These are phyloP conservation scores for Oryza meridionalis DNA, from an alignment of 176 grass and related monocot genomes.

Conservation along the genomic window DNA sequence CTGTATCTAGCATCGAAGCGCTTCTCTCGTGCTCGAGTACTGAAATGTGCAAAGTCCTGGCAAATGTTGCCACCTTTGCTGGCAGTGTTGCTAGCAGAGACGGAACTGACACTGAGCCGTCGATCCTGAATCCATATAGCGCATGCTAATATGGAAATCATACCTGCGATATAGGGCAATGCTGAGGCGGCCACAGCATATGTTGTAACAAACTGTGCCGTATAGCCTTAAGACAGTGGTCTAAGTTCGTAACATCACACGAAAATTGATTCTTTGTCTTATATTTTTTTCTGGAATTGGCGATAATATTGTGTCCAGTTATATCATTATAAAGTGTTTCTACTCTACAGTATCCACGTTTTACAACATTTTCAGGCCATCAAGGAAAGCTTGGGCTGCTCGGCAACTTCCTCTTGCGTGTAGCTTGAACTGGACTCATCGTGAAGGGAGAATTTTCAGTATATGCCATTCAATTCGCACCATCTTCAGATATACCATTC, in stretches of 20 bases:
- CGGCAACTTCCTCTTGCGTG: no score
- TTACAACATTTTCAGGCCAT: no score
- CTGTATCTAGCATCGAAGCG: not conserved
- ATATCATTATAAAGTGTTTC: not conserved
- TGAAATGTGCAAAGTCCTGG: not conserved
- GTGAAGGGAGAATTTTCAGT: no score
- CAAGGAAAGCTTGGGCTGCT: no score
- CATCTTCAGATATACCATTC: no score
- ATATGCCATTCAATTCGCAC: no score
- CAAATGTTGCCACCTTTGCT: not conserved
- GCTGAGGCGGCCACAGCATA: not conserved
- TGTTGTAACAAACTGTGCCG: not conserved
- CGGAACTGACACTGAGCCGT: not conserved
- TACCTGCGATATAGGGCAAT: not conserved
- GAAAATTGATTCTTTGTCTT: not conserved
- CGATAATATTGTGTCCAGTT: not conserved
- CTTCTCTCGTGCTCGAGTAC: not conserved
- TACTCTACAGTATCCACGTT: no score
- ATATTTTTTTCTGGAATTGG: not conserved
- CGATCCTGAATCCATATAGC: not conserved
- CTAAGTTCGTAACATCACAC: not conserved
- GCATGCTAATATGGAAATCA: not conserved
- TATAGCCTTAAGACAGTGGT: not conserved
- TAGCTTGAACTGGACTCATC: no score
- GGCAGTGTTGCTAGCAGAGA: not conserved